A percentile compares a stretch with the other conserved stretches of the same genome.
phyloP scores from a whole-genome alignment of 2,329 filamentous ascomycete genomes.

The Colletotrichum lupini region DNA sequence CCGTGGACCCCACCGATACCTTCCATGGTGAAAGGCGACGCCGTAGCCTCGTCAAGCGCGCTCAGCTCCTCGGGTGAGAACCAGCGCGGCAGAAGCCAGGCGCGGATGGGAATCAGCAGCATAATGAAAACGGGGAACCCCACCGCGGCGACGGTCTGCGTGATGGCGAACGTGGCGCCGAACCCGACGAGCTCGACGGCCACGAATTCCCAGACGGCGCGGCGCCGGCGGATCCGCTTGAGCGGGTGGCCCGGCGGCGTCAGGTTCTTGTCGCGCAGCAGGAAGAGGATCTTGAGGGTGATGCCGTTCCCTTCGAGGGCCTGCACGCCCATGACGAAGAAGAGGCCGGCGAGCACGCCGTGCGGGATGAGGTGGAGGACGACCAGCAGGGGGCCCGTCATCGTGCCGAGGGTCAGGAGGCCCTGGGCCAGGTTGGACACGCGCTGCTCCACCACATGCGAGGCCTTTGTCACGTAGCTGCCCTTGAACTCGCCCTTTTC shows the following conservation, averaged over 20 bases:
- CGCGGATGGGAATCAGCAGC: slow-evolving; percentile 73
- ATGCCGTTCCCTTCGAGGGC: slow-evolving; percentile 82
- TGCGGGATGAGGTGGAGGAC: slow-evolving; percentile 84
- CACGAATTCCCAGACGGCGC: slow-evolving; percentile 79
- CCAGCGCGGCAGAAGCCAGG: slow-evolving; percentile 70
- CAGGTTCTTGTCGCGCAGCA: slow-evolving; percentile 72
- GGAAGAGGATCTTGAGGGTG: slow-evolving; percentile 78
- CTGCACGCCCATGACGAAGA: slow-evolving; percentile 87
- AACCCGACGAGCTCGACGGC: slow-evolving; percentile 76
- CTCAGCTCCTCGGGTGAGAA: slow-evolving; percentile 71
- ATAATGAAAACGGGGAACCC: slow-evolving; percentile 83
- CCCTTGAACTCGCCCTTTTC: slow-evolving; percentile 67
- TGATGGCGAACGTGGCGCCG: slow-evolving; percentile 83
- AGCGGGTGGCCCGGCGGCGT: slow-evolving; percentile 71
- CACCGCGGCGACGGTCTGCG: slow-evolving; percentile 84
- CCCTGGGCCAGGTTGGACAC: slow-evolving; percentile 83
- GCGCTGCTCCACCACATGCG: slow-evolving; percentile 81
- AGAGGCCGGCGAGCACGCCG: slow-evolving; percentile 81
- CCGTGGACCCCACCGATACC: slow-evolving; percentile 75
- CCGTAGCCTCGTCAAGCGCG: slow-evolving; percentile 77
- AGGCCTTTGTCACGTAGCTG: slow-evolving; percentile 61
- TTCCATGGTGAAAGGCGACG: slow-evolving; percentile 81
- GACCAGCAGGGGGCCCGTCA: slow-evolving; percentile 78
- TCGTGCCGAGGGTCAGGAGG: slow-evolving; percentile 81
- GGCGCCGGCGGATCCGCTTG: slow-evolving; percentile 67